Evolutionary conservation across 495 filamentous ascomycete species (phyloP).

Genomic region (Tetracladium setigerum): DNA sequence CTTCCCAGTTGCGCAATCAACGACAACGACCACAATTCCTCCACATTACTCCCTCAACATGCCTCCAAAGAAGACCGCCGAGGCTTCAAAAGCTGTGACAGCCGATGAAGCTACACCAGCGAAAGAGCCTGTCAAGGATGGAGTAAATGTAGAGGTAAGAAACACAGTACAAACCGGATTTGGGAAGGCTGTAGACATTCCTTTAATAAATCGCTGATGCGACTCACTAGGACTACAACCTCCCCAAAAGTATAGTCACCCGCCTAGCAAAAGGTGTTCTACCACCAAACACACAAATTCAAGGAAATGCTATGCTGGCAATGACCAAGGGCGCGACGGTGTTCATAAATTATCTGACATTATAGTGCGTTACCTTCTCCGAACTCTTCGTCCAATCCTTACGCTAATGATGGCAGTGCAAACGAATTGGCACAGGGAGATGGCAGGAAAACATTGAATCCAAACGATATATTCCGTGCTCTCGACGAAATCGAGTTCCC

Average conservation of each 20-base stretch:
- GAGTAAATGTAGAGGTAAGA: slow-evolving; percentile 23
- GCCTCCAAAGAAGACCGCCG: slow-evolving; percentile 28
- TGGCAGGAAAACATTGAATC: slow-evolving; percentile 79
- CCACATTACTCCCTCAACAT: slow-evolving; percentile 6
- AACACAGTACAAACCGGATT: neutral
- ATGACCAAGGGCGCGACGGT: slow-evolving; percentile 91
- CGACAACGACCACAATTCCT: neutral
- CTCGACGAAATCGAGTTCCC: slow-evolving; percentile 79
- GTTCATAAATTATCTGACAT: slow-evolving; percentile 84
- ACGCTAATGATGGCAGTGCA: slow-evolving; percentile 43
- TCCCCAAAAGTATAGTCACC: slow-evolving; percentile 90
- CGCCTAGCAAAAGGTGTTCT: slow-evolving; percentile 93
- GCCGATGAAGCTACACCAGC: slow-evolving; percentile 28
- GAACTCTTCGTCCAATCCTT: neutral
- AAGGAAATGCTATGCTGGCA: slow-evolving; percentile 86
- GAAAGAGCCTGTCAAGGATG: slow-evolving; percentile 22
- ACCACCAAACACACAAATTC: slow-evolving; percentile 89
- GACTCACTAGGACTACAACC: slow-evolving; percentile 65
- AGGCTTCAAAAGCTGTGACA: slow-evolving; percentile 11
- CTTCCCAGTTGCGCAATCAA: too few relatives aligned
- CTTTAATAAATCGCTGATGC: neutral
- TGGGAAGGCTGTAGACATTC: neutral
- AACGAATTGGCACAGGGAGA: slow-evolving; percentile 61
- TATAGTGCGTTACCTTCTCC: slow-evolving; percentile 53
- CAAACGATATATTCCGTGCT: slow-evolving; percentile 75